Base-by-base conservation (phyloP, 495 filamentous ascomycete species). In the Viridothelium virens region DNA sequence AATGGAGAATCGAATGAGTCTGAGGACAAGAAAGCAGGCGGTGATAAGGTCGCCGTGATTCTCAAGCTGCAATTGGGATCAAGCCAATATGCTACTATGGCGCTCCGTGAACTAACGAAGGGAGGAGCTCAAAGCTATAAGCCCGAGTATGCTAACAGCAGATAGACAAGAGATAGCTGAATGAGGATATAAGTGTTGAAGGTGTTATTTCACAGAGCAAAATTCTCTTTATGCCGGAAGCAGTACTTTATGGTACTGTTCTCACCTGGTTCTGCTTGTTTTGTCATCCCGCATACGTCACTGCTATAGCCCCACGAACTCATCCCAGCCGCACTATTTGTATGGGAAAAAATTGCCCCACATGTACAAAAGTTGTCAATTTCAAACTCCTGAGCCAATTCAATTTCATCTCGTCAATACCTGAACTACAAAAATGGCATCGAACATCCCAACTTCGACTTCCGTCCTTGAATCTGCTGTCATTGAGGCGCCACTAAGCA, bases 41-140 rank as follows among this genome's bases (percentile, higher is more conserved):
- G 31, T 34, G 53, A 59, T 34, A 59, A 14, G 31, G 78, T 97
- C 65, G 92, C 91, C 10, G 87, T 96, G 2, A 81, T 96, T 12
- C 73, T 97, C 64, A 96, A 88, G 74, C 86, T 98, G 75, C 86
- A 92, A 74, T 80, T 98, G 25, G 87, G 87, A 33, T 84, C 86
- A 1, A 93, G 91, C 74, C 90, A 92, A 74, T 98, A 97, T 73
- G 94, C 94, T 0, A 98, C 95, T 2, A 89, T 98, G 83, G 94
- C 91, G 9, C 79, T 98, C 68, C 82, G 94, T 50, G 94, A 98
- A 80, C 77, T 98, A 71, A 88, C 86, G 80, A 89, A 86, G 73
- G 88, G 87, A 1, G 85, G 83, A 44, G 80, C 86, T 3, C 78
- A 76, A 68, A 78, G 81, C 0, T 91, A 84, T 72, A 84, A 88